Base-by-base conservation (phyloP, 768 basidiomycete species). In the Cystofilobasidium macerans region DNA sequence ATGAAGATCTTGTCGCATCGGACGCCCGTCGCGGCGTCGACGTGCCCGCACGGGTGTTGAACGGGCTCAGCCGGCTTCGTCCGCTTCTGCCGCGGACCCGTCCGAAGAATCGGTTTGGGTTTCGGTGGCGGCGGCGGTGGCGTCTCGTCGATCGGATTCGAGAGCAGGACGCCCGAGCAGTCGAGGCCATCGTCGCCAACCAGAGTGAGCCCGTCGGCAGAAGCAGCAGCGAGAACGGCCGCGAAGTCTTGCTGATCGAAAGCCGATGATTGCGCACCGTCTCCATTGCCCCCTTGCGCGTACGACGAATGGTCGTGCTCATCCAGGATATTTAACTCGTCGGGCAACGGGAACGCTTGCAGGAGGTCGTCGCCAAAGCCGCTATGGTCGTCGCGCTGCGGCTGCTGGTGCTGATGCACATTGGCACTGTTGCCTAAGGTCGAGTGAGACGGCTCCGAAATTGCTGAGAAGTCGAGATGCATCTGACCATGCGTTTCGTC, bases 1-100 rank as follows among this genome's bases (percentile, higher is more conserved):
- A 36, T 26, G 51, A 66, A 61, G 30, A 32, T 36, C 48, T n/a
- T 53, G 16, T n/a, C 38, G 45, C 65, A 67, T 20, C 42, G 28
- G 40, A 57, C 40, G 13, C 48, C 51, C 33, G 65, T 43, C 22
- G 35, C 42, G 1, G 60, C 35, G 40, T 67, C 58, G 24, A 61
- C 35, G 43, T 54, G 57, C n/a, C 28, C 28, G n/a, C 65, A 67
- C 51, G 45, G 51, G 28, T 30, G 26, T 26, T 11, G 28, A 3
- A 20, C 28, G 12, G 13, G 18, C 12, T 5, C 18, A 3, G 51
- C 4, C 13, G 14, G 51, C 51, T 32, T 54, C 12, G 51, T 9
- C 30, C n/a, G 16, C 28, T 18, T 18, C 51, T 54, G 3, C 28
- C 51, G 51, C 28, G 51, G 51, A 20, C 51, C 26, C 12, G 51